These are phyloP conservation scores for Lipomyces chichibuensis DNA, from an alignment of 805 yeast genomes.

Conservation along the genomic window DNA sequence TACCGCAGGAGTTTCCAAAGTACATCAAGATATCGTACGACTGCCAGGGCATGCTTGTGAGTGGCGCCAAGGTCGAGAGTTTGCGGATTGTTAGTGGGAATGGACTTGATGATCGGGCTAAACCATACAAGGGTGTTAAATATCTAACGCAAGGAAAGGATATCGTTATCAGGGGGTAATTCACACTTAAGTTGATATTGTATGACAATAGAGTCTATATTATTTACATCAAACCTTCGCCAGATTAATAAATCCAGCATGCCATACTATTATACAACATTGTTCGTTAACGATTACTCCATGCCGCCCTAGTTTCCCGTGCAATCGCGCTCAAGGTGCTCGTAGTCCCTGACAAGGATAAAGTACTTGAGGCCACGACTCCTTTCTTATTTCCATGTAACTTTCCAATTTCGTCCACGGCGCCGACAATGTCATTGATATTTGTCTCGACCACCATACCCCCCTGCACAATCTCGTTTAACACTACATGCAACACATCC, in stretches of 20 bases:
- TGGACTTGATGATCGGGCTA: constrained; percentile 63
- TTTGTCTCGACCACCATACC: constrained; percentile 97
- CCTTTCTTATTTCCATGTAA: constrained; percentile 35
- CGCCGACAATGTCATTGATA: constrained; percentile 73
- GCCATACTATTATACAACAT: background rate
- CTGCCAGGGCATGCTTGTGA: constrained; percentile 71
- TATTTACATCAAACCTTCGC: constrained; percentile 10
- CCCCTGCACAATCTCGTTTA: constrained; percentile 88
- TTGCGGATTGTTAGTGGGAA: constrained; percentile 59
- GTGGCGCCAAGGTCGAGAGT: constrained; percentile 71
- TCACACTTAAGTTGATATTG: constrained; percentile 12
- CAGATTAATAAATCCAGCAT: background rate
- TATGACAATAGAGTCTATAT: constrained; percentile 21
- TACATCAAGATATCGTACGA: constrained; percentile 57
- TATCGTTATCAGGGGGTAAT: constrained; percentile 50
- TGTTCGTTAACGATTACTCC: constrained; percentile 29
- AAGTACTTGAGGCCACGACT: constrained; percentile 23
- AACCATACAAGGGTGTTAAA: constrained; percentile 90
- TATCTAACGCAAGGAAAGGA: constrained; percentile 70
- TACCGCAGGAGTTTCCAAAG: constrained; percentile 46
- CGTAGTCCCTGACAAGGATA: constrained; percentile 31
- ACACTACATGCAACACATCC: constrained; percentile 91
- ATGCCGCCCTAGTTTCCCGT: constrained; percentile 34
- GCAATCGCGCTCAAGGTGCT: constrained; percentile 32
- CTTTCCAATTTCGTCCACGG: constrained; percentile 45